A percentile compares a stretch with the other conserved stretches of the same genome.
These are phyloP conservation scores for Globisporangium heterothallicum DNA, from an alignment of 352 stramenopile genomes.

Conservation along the genomic window DNA sequence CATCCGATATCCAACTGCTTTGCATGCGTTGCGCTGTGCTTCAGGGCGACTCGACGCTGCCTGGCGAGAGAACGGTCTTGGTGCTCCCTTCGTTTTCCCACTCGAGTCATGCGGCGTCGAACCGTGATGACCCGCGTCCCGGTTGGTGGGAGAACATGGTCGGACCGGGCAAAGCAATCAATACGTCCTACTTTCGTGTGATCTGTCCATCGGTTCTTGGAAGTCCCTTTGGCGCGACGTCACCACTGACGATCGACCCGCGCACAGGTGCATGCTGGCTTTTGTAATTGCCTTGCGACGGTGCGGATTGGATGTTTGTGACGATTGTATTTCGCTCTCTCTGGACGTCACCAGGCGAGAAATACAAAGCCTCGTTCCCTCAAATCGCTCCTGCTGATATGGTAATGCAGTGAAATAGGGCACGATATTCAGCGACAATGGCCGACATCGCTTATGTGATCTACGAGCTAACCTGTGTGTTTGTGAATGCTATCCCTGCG, in stretches of 20 bases:
- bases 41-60: constrained; percentile 61
- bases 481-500: not conserved
- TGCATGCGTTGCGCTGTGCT: not conserved
- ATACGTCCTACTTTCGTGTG: constrained; percentile 86
- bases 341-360: constrained; percentile 32
- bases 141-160: constrained; percentile 90
- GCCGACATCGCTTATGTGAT: too few relatives aligned
- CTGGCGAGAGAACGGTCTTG: constrained; percentile 69
- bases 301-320: not conserved
- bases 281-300: too few relatives aligned
- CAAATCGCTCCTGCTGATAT: constrained; percentile 84
- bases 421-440: too few relatives aligned
- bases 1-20: not conserved
- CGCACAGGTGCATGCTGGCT: constrained; percentile 34
- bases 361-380: constrained; percentile 71
- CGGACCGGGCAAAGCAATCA: constrained; percentile 78
- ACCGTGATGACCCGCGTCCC: constrained; percentile 67
- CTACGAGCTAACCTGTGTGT: too few relatives aligned
- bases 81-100: constrained; percentile 87
- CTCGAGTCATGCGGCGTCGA: constrained; percentile 76
- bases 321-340: not conserved
- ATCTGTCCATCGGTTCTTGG: constrained; percentile 82
- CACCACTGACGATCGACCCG: constrained; percentile 53
- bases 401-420: too few relatives aligned
- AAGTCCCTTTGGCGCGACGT: constrained; percentile 82